Evolutionary conservation across 78 protist genomes (phyloP).

Genomic region (Anaeramoeba ignava): DNA sequence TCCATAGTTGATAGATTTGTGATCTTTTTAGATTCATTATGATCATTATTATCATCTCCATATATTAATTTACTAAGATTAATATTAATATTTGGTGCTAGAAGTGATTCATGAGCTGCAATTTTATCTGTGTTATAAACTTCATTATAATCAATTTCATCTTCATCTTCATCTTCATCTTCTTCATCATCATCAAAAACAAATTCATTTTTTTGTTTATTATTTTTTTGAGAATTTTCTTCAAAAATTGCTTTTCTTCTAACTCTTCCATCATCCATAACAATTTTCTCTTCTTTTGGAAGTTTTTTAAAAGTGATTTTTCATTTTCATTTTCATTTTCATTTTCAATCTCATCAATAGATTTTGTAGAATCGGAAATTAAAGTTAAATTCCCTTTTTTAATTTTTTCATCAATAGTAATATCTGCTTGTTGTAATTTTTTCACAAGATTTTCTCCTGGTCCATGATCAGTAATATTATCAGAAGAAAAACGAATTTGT

Average conservation of each 20-base stretch:
- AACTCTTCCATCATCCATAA: not conserved
- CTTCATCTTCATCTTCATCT: conserved; percentile 40
- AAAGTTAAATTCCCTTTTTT: not conserved
- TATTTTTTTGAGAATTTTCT: not conserved
- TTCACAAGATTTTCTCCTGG: not conserved
- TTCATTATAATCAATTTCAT: conserved; percentile 20
- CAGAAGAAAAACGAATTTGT: conserved; percentile 10
- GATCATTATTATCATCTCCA: not conserved
- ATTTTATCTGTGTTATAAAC: conserved; percentile 9
- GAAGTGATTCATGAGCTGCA: not conserved
- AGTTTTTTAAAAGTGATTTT: not conserved
- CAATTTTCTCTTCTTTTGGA: not conserved
- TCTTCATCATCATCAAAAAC: conserved; percentile 37
- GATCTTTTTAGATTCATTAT: not conserved
- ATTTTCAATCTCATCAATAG: not conserved
- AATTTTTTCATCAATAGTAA: not conserved
- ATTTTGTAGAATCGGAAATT: too few relatives aligned
- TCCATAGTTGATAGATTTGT: not conserved
- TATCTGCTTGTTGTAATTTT: not conserved
- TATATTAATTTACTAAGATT: not conserved
- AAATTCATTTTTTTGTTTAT: conserved; percentile 24
- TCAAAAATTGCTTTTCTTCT: not conserved
- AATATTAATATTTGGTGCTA: not conserved
- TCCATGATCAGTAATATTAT: not conserved
- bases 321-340: conserved; percentile 28